Base-by-base conservation (phyloP, 2,329 filamentous ascomycete species). In the Cladobotryum protrusum region DNA sequence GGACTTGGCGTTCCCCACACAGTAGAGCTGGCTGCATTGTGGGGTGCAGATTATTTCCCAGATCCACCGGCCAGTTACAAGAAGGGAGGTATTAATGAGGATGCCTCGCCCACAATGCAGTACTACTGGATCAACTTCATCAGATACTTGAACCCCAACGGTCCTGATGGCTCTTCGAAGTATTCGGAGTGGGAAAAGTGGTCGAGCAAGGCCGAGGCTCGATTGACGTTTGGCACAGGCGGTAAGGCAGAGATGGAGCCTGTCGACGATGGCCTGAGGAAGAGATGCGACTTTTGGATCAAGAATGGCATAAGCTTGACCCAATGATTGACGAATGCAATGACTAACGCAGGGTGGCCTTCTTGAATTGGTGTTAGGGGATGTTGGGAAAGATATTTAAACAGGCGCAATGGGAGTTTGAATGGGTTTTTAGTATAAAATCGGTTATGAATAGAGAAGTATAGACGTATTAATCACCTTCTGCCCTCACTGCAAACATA, bases 91-190 rank as follows among this genome's bases (percentile, higher is more conserved):
- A 65, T 67, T 13, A 89, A 89, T 55, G 75, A 69, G 1, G 61
- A 61, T 0, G 80, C 86, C 5, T 73, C 86, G 1, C 72, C 78
- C 0, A 67, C 85, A 0, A 76, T 86, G 24, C 83, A 88, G 59
- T 76, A 73, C 0, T 91, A 89, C 64, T 90, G 85, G 85, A 79
- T 82, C 1, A 87, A 82, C 55, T 91, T 91, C 61, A 81, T 91
- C 53, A 69, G 78, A 20, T 73, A 72, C 0, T 74, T 81, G 35
- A 72, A 91, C 62, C 87, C 87, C 0, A 91, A 90, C 37, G 45
- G 48, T 11, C 43, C 17, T 13, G n/a, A 18, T 14, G 15, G 18
- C 24, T 6, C 12, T 1, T 7, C 11, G 36, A 49, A 56, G 40
- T 52, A 68, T 50, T 59, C 66, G 14, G 62, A 59, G 0, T 63